Evolutionary conservation across 129 eudicot genomes (phyloP).

Genomic region (Artemisia annua): DNA sequence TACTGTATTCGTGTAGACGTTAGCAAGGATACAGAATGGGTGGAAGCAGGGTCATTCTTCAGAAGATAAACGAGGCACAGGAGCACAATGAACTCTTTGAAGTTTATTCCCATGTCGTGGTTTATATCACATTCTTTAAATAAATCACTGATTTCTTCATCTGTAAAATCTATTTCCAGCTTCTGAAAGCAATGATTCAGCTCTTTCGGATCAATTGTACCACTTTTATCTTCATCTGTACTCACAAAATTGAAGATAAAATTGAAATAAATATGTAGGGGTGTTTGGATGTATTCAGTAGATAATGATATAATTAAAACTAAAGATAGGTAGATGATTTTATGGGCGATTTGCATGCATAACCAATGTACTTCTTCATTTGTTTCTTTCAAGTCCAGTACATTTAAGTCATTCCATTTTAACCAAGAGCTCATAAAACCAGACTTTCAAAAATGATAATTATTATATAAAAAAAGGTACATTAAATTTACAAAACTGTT

Average conservation of each 20-base stretch:
- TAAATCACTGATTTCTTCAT: slow-evolving; percentile 67
- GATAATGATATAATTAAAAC: background rate
- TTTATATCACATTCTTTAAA: slow-evolving; percentile 80
- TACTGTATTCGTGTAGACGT: slow-evolving; percentile 2
- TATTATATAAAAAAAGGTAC: too few relatives aligned
- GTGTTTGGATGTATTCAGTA: background rate
- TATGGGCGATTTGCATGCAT: too few relatives aligned
- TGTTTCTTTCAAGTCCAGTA: too few relatives aligned
- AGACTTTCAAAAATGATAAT: too few relatives aligned
- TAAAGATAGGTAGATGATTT: background rate
- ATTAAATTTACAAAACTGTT: too few relatives aligned
- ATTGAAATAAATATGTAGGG: background rate
- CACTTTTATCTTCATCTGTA: slow-evolving; percentile 78
- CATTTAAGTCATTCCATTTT: too few relatives aligned
- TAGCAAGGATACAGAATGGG: slow-evolving; percentile 50
- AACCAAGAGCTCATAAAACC: too few relatives aligned
- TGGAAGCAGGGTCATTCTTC: slow-evolving; percentile 49
- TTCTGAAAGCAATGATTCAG: slow-evolving; percentile 64
- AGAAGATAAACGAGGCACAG: slow-evolving; percentile 86
- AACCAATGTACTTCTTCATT: too few relatives aligned
- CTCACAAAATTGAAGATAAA: background rate
- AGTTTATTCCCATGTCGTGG: slow-evolving; percentile 63
- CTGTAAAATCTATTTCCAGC: slow-evolving; percentile 58
- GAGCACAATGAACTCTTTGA: slow-evolving; percentile 85
- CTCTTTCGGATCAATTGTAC: slow-evolving; percentile 81